Evolutionary conservation across 495 filamentous ascomycete genomes (phyloP), one percentile per base, ranked within the genome.

Genomic region (Xylaria palmicola): DNA sequence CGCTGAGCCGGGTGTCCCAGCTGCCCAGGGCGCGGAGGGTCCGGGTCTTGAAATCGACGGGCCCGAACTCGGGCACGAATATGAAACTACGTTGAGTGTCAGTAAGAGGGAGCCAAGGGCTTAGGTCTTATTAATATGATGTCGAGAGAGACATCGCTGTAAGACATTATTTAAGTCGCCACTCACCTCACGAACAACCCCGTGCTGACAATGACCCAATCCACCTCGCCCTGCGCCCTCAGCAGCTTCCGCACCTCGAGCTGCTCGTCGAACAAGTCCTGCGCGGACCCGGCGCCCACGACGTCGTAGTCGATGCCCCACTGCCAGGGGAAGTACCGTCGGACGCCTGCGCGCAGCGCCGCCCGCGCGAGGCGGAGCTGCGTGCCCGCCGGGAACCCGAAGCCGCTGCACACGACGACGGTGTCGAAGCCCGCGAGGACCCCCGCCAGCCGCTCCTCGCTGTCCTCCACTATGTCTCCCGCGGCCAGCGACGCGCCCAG

Each of bases 251-350:
- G 71, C 13, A 88, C 84, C 52, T 77, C 75, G 0, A 86, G 63
- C 72, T 88, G 84, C 77, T 88, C 86, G 55, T 82, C 83, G 56
- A 88, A 88, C 19, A 88, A 49, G 60, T 81, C 81, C 68, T 84
- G 79, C 49, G 77, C 76, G 20, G 77, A 80, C 0, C 78, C 83
- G 0, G 72, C 65, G 1, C 85, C 85, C 34, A 88, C 82, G 30
- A 73, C 70, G 58, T 85, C 82, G 65, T 89, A 88, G 63, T 89
- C 84, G 2, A 87, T 77, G 8, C 86, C 86, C 68, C 85, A 88
- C 68, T 90, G 86, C 86, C 86, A 88, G 2, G 86, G 85, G 13
- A 87, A 69, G 62, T 80, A 88, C 7, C 79, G 65, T 13, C 57
- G 47, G 0, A 78, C 70, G 1, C 72, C 68, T 0, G 83, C 83